Base-by-base conservation (phyloP, 768 basidiomycete genomes). In the Tephrocybe sp. region DNA sequence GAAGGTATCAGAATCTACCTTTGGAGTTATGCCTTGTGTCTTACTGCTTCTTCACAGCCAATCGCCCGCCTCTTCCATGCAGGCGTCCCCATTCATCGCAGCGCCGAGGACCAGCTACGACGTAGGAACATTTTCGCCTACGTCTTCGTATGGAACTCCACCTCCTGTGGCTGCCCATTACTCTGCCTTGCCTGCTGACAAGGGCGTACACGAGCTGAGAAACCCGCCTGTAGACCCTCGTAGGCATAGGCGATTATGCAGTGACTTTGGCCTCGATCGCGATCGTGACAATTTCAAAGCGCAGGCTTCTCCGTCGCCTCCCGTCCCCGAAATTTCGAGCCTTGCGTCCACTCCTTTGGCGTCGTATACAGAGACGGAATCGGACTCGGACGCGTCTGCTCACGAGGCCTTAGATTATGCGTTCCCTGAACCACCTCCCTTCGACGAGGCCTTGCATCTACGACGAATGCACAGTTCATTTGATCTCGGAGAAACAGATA, bases 381-480 rank as follows among this genome's bases (percentile, higher is more conserved):
- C 65, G 9, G 62, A 60, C 49, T 68, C 68, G 2, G 74, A 75
- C 39, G 63, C 57, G 18, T 66, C 74, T 27, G 57, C 66, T 40
- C 65, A 68, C 25, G 61, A 67, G 43, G 60, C 66, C 36, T 66
- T 70, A 19, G 73, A 69, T 44, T 72, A 73, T 54, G 69, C 72
- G 11, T 68, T 75, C 49, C 74, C 73, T 1, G 62, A 69, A 48
- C 77, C 77, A 1, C 76, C 76, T 21, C 67, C 69, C 9, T 66
- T 72, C 11, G 70, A 66, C 52, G 71, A 73, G 6, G 64, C 65
- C 15, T 31, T 53, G 12, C 42, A 40, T 26, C 60, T 76, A 24
- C 68, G 75, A 12, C 67, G 71, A 32, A 73, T 77, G 69, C 69
- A 69, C 36, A 76, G 73, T 54, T 71, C 72, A 64, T 71, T 74